A percentile compares a stretch with the other conserved stretches of the same genome.
phyloP scores from a whole-genome alignment of 2,329 filamentous ascomycete genomes.

The Stachybotrys elegans region DNA sequence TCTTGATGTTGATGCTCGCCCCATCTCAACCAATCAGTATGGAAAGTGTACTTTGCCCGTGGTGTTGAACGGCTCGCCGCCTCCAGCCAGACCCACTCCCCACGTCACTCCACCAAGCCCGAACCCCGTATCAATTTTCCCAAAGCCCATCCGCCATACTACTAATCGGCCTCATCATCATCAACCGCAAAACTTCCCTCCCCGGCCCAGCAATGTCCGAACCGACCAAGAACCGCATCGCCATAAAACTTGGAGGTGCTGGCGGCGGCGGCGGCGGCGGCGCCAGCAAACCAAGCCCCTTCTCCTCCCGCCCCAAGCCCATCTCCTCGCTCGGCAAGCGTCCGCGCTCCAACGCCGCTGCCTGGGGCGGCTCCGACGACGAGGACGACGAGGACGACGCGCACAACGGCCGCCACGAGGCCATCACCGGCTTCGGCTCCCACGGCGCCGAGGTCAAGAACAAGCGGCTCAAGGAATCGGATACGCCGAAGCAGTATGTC shows the following conservation, averaged over 20 bases:
- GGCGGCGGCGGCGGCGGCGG: conserved; percentile 24
- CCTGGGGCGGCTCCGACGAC: conserved; percentile 36
- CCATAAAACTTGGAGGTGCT: conserved; percentile 40
- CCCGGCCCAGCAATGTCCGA: conserved; percentile 29
- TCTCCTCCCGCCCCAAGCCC: conserved; percentile 26
- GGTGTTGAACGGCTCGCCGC: too few relatives aligned
- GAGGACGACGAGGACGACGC: conserved; percentile 30
- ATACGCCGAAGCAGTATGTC: conserved; percentile 39
- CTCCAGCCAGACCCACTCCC: too few relatives aligned
- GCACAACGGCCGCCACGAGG: conserved; percentile 31
- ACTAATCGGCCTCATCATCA: too few relatives aligned
- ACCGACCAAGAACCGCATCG: conserved; percentile 35
- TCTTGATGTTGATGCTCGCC: too few relatives aligned
- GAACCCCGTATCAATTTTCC: too few relatives aligned
- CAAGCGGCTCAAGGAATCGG: conserved; percentile 19
- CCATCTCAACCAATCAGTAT: too few relatives aligned
- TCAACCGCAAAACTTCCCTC: too few relatives aligned
- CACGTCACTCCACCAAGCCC: too few relatives aligned
- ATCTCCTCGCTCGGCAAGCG: conserved; percentile 45
- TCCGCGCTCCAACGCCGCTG: conserved; percentile 35
- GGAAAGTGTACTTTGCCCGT: too few relatives aligned
- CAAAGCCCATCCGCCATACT: too few relatives aligned
- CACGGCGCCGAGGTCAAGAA: conserved; percentile 37
- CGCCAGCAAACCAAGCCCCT: conserved; percentile 22
- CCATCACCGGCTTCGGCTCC: conserved; percentile 44